Conservation (phyloP, 2,329 filamentous ascomycete species). For the Clarireedia hainanense region DNA sequence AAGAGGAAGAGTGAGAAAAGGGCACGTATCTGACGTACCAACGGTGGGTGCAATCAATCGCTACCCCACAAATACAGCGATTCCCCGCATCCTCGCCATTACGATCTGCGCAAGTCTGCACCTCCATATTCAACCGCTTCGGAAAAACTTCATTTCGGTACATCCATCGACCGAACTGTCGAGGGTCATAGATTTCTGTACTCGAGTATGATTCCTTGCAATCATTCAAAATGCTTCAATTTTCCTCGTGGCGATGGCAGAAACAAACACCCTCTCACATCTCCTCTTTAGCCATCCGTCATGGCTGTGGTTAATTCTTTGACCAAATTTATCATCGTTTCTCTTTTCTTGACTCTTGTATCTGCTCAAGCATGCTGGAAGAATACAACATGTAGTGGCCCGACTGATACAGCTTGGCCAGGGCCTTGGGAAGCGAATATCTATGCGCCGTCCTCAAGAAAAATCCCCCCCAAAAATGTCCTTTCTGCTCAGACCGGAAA, state of each 20-base stretch:
- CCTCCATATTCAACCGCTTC: conserved; percentile 5
- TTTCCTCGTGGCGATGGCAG: neutral
- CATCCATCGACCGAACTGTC: conserved; percentile 3
- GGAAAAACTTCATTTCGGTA: conserved; percentile 10
- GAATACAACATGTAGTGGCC: conserved; percentile 44
- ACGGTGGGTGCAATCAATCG: neutral
- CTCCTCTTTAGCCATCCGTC: neutral
- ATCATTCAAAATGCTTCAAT: neutral
- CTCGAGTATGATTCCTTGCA: neutral
- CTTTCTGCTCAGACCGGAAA: conserved; percentile 29
- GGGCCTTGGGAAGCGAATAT: conserved; percentile 53
- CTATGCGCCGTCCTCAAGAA: conserved; percentile 45
- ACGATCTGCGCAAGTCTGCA: conserved; percentile 3
- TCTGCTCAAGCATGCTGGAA: conserved; percentile 41
- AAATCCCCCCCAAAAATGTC: conserved; percentile 39
- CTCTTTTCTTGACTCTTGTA: conserved; percentile 1
- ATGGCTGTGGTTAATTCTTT: conserved; percentile 3
- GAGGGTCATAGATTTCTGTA: too few species aligned
- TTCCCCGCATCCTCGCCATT: conserved; percentile 4
- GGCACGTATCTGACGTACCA: too few species aligned
- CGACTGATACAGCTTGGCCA: conserved; percentile 41
- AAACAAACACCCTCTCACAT: neutral
- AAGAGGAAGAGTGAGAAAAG: too few species aligned
- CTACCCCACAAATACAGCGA: conserved; percentile 1
- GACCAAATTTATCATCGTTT: neutral